These are phyloP conservation scores for Calocera viscosa DNA, from an alignment of 768 basidiomycete species.

Conservation along the genomic window DNA sequence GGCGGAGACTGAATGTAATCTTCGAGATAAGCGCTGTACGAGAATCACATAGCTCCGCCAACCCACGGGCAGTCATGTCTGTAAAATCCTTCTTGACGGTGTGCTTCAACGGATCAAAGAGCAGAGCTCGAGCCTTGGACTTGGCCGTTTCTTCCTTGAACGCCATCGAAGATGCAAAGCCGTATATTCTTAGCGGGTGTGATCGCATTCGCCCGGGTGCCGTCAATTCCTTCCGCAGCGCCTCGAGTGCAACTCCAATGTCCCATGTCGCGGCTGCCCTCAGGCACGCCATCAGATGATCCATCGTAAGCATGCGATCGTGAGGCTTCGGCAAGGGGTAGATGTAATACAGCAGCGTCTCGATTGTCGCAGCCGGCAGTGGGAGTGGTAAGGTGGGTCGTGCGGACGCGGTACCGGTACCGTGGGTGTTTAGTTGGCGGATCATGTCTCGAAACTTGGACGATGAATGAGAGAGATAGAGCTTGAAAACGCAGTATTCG, in stretches of 20 bases:
- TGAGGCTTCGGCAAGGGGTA: background rate
- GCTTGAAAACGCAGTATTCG: background rate
- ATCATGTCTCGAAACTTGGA: background rate
- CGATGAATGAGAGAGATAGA: background rate
- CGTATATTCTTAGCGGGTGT: background rate
- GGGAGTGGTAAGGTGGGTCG: background rate
- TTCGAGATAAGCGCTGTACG: background rate
- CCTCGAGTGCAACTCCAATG: background rate
- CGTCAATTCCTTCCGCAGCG: background rate
- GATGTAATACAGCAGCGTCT: background rate
- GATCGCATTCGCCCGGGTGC: background rate
- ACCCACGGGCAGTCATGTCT: background rate
- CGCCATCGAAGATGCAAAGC: background rate
- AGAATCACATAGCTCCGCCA: background rate
- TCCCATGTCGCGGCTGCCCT: background rate
- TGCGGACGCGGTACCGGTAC: background rate
- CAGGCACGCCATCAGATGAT: background rate
- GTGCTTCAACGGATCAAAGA: background rate
- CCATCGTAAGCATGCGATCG: background rate
- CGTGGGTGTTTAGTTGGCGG: background rate
- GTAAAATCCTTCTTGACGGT: background rate
- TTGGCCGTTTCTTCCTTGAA: background rate
- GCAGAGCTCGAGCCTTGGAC: background rate
- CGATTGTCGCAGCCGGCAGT: background rate
- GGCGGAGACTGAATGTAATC: background rate